Evolutionary conservation across 202 grass and related monocot genomes (phyloP), one percentile per base, ranked within the genome.

Genomic region (Musa balbisiana): DNA sequence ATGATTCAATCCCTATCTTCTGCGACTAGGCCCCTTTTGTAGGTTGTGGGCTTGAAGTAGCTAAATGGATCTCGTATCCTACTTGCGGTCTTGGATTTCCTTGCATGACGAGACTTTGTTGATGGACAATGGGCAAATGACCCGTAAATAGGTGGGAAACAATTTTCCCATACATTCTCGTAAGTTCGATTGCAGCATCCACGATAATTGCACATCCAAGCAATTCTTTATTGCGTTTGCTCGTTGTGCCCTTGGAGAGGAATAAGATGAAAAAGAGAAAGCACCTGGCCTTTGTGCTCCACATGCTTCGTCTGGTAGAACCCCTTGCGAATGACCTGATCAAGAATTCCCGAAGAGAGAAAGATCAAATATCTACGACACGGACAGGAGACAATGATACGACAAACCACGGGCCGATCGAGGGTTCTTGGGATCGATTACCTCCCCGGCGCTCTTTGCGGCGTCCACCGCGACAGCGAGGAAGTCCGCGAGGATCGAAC

Each of bases 211-310:
- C 33, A 49, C 58, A 43, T 49, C 14, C 25, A 43, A 53, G 50
- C 24, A 60, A 3, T 24, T 17, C 51, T 53, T 11, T 15, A 51
- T 15, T 51, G 16, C 2, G 9, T 9, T 10, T 29, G 2, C n/a
- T 54, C 16, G 33, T 43, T 43, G 33, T 43, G 33, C 33, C 33
- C 33, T 43, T 43, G 33, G 16, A 43, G 16, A 8, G 22, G 16
- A n/a, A 3, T 10, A 67, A 25, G 8, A 10, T 8, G n/a, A 69
- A 21, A 22, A 17, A 59, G 23, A 59, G 10, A 19, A 49, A 51
- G 67, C 10, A 98, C 95, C 89, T 83, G 88, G 67, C 95, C 95
- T 84, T 98, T 98, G 85, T 98, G 95, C 85, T 98, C 95, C 83
- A 98, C 89, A 67, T 92, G 90, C 83, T 98, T 98, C 73, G 87